These are phyloP conservation scores for Vitis hybrid DNA, from an alignment of 177 flowering plant genomes.

Conservation along the genomic window DNA sequence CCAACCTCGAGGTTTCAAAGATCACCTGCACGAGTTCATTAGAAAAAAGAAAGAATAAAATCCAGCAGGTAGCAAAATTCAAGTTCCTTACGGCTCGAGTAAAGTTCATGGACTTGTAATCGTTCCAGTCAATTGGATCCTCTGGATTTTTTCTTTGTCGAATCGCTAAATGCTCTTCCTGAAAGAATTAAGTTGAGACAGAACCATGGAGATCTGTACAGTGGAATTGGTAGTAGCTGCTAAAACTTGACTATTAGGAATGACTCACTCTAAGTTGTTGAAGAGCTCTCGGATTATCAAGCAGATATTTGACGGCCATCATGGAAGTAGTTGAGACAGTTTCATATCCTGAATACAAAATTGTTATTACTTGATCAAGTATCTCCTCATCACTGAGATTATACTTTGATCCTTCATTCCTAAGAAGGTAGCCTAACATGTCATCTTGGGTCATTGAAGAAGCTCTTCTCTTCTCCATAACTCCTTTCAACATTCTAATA, in stretches of 20 bases:
- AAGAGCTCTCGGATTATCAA: conserved; percentile 71
- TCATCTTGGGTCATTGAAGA: conserved; percentile 27
- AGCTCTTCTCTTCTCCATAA: conserved; percentile 60
- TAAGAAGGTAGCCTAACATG: conserved; percentile 45
- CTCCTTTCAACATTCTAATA: conserved; percentile 29
- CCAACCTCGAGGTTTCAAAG: conserved; percentile 55
- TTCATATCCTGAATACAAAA: conserved; percentile 75
- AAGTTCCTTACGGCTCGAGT: conserved; percentile 61
- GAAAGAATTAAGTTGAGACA: not conserved
- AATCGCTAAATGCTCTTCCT: conserved; percentile 64
- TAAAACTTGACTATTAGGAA: not conserved
- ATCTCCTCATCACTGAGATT: conserved; percentile 60
- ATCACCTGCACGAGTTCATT: conserved; percentile 43
- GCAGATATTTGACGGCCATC: conserved; percentile 84
- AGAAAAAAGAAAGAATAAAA: not conserved
- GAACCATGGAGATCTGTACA: not conserved
- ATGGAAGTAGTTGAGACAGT: conserved; percentile 78
- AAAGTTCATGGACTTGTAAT: conserved; percentile 61
- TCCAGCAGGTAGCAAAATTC: not conserved
- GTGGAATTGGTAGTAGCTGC: not conserved
- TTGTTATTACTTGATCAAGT: conserved; percentile 63
- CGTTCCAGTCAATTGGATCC: conserved; percentile 57
- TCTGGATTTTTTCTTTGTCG: conserved; percentile 42
- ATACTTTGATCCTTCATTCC: conserved; percentile 33
- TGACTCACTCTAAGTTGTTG: conserved; percentile 58